These are phyloP conservation scores for Cercospora zeae-maydis DNA, from an alignment of 2,329 filamentous ascomycete species.

Conservation along the genomic window DNA sequence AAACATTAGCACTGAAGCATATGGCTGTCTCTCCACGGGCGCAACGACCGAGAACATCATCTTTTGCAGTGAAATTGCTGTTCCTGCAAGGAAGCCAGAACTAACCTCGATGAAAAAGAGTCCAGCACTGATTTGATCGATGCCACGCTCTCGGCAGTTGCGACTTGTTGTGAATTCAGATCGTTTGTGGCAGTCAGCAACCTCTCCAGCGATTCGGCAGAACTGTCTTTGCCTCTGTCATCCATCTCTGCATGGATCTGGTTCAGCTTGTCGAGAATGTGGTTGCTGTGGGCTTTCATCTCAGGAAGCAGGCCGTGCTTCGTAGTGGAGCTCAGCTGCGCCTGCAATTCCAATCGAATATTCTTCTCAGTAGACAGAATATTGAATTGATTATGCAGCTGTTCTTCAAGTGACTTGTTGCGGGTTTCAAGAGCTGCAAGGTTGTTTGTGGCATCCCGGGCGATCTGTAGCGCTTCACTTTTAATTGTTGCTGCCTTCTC, in stretches of 20 bases:
- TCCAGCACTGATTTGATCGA: conserved; percentile 23
- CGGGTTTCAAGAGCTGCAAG: conserved; percentile 12
- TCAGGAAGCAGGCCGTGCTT: conserved; percentile 13
- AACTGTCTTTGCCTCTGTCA: neutral
- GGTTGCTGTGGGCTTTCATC: conserved; percentile 18
- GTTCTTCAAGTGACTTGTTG: conserved; percentile 22
- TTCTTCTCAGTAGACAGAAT: conserved; percentile 28
- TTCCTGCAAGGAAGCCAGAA: neutral
- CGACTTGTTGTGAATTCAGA: conserved; percentile 19
- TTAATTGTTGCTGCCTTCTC: conserved; percentile 19
- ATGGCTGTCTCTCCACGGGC: no score
- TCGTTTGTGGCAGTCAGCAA: conserved; percentile 20
- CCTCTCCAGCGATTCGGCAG: conserved; percentile 20
- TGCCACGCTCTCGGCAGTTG: conserved; percentile 20
- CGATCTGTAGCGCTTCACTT: conserved; percentile 20
- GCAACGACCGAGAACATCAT: neutral
- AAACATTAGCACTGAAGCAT: neutral
- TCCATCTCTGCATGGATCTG: conserved; percentile 22
- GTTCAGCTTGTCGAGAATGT: conserved; percentile 27
- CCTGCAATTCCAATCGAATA: conserved; percentile 24
- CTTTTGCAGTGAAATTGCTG: no score
- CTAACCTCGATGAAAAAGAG: conserved; percentile 20
- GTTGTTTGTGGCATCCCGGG: conserved; percentile 19
- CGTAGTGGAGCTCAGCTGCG: conserved; percentile 15
- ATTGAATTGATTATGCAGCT: conserved; percentile 22